Conservation (phyloP, 169 alveolate species). For the Theileria luwenshuni region DNA sequence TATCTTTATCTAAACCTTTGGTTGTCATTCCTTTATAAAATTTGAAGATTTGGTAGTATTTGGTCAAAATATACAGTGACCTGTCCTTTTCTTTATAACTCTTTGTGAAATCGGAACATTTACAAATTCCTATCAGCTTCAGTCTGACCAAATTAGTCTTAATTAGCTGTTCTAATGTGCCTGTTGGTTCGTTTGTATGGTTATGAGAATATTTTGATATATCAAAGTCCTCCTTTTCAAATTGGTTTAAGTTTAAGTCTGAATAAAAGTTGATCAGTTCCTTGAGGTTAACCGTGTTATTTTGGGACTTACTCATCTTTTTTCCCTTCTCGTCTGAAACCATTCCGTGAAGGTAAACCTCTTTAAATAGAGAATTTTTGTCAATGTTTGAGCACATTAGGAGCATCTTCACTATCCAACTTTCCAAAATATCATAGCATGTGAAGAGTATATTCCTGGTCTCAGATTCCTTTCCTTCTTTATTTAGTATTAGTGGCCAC, state of each 20-base stretch:
- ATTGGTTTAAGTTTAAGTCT: not conserved
- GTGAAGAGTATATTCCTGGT: conserved; percentile 27
- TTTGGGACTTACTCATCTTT: conserved; percentile 62
- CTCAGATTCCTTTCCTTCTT: not conserved
- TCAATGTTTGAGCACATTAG: conserved; percentile 27
- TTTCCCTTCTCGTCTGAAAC: conserved; percentile 39
- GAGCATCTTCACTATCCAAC: conserved; percentile 65
- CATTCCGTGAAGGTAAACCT: conserved; percentile 51
- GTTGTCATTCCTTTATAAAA: not conserved
- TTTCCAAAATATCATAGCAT: conserved; percentile 58
- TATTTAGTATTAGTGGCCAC: conserved; percentile 39
- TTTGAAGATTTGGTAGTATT: conserved; percentile 9
- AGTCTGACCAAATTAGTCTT: conserved; percentile 1
- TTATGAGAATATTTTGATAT: not conserved
- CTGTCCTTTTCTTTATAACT: not conserved
- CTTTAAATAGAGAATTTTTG: conserved; percentile 31
- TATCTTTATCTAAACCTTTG: not conserved
- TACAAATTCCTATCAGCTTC: not conserved
- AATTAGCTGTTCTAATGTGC: not conserved
- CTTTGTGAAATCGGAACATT: conserved; percentile 10
- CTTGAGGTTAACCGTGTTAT: conserved; percentile 41
- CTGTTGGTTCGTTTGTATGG: not conserved
- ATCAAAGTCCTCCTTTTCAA: not conserved
- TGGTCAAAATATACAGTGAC: not conserved
- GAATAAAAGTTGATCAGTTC: conserved; percentile 13